Percentiles rank a stretch among this genome's conserved stretches.
Conservation (phyloP, 768 basidiomycete genomes). For the Phanerochaete carnosa region DNA sequence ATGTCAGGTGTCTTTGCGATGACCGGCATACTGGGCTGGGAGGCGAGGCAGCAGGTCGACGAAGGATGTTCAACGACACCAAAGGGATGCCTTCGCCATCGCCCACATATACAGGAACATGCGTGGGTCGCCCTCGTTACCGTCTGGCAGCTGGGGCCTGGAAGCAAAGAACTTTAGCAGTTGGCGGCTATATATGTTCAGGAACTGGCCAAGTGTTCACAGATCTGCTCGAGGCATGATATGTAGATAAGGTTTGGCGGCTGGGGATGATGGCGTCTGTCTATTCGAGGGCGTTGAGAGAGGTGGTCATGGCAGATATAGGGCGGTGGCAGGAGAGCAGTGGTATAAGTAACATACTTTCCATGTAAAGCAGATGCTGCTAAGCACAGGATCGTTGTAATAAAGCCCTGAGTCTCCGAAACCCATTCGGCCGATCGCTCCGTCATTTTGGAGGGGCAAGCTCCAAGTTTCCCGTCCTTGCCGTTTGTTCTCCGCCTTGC, state of each 20-base stretch:
- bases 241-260: too few relatives aligned
- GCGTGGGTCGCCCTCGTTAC: background rate
- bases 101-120: background rate
- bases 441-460: too few relatives aligned
- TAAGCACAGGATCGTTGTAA: constrained; percentile 1
- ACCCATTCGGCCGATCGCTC: background rate
- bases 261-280: constrained; percentile 94
- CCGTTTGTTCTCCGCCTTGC: background rate
- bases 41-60: background rate
- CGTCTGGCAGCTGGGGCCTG: background rate
- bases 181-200: background rate
- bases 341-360: too few relatives aligned
- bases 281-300: constrained; percentile 81
- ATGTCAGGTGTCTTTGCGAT: constrained; percentile 9
- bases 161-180: background rate
- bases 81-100: background rate
- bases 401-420: constrained; percentile 2
- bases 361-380: constrained; percentile 4
- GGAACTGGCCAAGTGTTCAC: background rate
- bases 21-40: background rate
- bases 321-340: constrained; percentile 1
- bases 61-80: too few relatives aligned
- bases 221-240: too few relatives aligned
- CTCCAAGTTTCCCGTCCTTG: background rate
- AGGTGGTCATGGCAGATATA: constrained; percentile 57